Evolutionary conservation across 192 early-diverging fungal genomes (phyloP).

Genomic region (Haplosporangium gracile): DNA sequence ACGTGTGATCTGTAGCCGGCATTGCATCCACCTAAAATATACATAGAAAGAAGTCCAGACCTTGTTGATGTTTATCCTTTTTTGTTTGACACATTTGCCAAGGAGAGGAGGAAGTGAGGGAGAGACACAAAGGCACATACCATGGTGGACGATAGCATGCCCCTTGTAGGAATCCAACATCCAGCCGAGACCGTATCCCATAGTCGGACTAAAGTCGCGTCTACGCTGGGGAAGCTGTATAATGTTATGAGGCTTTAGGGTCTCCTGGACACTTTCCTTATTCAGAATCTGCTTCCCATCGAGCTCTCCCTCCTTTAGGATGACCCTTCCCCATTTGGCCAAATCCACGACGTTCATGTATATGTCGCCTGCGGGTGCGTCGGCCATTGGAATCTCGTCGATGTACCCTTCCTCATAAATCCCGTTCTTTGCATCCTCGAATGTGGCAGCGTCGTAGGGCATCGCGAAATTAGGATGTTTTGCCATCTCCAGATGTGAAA

Average conservation of each 20-base stretch:
- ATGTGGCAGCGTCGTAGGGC: conserved; percentile 5
- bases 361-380: conserved; percentile 21
- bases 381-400: background rate
- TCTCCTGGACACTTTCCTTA: conserved; percentile 9
- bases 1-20: background rate
- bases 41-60: background rate
- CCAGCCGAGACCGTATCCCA: conserved; percentile 30
- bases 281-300: conserved; percentile 29
- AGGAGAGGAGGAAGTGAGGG: background rate
- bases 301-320: conserved; percentile 12
- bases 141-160: background rate
- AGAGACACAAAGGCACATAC: background rate
- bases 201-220: background rate
- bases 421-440: conserved; percentile 6
- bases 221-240: background rate
- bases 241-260: conserved; percentile 1
- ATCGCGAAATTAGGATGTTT: conserved; percentile 1
- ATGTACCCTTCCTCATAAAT: background rate
- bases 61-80: background rate
- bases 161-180: conserved; percentile 21
- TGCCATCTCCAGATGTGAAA: conserved; percentile 8
- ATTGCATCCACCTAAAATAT: background rate
- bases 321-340: background rate
- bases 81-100: background rate
- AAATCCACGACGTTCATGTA: conserved; percentile 29